Conservation (phyloP, 805 yeast species). For the Starmera dryadoides region DNA sequence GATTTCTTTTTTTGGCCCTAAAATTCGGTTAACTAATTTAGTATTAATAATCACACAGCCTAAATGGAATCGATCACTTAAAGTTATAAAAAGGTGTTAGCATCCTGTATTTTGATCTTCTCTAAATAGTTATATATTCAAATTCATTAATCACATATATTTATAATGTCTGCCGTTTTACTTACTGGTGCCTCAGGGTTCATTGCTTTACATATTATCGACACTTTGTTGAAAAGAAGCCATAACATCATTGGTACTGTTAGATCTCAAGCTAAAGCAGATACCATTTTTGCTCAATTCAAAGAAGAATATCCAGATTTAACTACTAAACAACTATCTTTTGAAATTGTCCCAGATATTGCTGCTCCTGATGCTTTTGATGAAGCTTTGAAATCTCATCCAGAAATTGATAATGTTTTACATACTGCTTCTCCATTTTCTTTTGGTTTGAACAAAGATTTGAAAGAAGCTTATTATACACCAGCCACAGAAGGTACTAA, state of each 20-base stretch:
- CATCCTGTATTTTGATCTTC: too few relatives aligned
- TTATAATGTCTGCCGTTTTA: slow-evolving; percentile 18
- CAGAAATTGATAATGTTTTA: slow-evolving; percentile 41
- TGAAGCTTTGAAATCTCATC: slow-evolving; percentile 32
- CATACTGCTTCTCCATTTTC: slow-evolving; percentile 57
- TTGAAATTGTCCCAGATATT: slow-evolving; percentile 39
- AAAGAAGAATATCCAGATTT: slow-evolving; percentile 18
- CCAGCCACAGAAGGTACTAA: slow-evolving; percentile 51
- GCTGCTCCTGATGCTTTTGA: slow-evolving; percentile 34
- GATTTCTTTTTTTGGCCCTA: too few relatives aligned
- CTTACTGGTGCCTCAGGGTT: slow-evolving; percentile 41
- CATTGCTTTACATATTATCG: slow-evolving; percentile 34
- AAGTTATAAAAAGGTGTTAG: too few relatives aligned
- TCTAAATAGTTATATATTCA: too few relatives aligned
- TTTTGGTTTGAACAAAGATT: slow-evolving; percentile 29
- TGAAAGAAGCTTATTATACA: slow-evolving; percentile 35
- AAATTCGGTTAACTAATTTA: too few relatives aligned
- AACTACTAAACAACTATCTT: slow-evolving; percentile 20
- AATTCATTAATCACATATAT: too few relatives aligned
- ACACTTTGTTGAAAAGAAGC: slow-evolving; percentile 26
- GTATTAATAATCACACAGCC: too few relatives aligned
- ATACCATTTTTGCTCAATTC: slow-evolving; percentile 15
- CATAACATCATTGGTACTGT: slow-evolving; percentile 36
- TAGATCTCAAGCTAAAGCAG: slow-evolving; percentile 28
- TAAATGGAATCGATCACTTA: too few relatives aligned